These are phyloP conservation scores for Cucumis variabilis DNA, from an alignment of 331 rosid genomes.

Conservation along the genomic window DNA sequence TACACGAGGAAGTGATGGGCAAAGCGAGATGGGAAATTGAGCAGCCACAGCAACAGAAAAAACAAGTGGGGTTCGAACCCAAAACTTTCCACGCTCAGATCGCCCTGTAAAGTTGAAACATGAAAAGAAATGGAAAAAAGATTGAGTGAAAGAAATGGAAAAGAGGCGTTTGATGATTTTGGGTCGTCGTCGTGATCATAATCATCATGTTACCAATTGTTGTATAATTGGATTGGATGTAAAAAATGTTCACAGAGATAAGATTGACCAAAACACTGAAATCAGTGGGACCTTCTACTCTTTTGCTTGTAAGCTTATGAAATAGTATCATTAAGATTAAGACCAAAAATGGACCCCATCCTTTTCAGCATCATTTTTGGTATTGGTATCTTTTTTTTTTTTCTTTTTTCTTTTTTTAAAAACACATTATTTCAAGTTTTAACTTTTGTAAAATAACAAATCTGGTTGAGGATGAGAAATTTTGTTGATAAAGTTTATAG, in stretches of 20 bases:
- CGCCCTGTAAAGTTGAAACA: neutral
- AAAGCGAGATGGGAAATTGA: constrained; percentile 20
- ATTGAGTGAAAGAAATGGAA: neutral
- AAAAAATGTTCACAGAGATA: constrained; percentile 14
- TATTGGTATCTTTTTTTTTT: no score
- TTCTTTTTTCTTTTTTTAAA: no score
- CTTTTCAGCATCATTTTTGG: no score
- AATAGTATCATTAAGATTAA: neutral
- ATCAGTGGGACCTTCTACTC: neutral
- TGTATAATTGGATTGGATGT: neutral
- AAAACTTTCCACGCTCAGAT: constrained; percentile 17
- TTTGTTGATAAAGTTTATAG: no score
- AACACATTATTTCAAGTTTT: no score
- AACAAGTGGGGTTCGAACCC: constrained; percentile 9
- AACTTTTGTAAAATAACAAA: no score
- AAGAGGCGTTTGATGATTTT: neutral
- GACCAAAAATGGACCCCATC: neutral
- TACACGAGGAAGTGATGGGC: constrained; percentile 10
- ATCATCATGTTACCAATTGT: constrained; percentile 2
- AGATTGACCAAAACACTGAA: constrained; percentile 1
- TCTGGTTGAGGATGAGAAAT: neutral
- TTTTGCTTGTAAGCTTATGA: neutral
- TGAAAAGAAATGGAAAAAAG: constrained; percentile 11
- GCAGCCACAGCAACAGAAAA: neutral
- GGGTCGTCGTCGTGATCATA: neutral